Base-by-base conservation (phyloP, 202 grass and related monocot species). In the Digitaria exilis region DNA sequence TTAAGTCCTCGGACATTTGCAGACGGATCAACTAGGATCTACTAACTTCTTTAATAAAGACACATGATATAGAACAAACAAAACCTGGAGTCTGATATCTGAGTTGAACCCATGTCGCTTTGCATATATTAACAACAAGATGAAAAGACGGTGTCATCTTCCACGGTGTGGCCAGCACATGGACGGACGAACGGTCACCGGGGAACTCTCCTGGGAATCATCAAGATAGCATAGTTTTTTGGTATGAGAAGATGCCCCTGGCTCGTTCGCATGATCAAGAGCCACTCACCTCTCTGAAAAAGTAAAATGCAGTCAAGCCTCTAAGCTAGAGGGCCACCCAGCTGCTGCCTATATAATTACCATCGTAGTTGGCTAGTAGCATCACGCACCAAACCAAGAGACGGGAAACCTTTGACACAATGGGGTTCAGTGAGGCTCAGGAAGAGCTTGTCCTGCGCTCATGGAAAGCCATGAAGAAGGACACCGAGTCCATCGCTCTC, bases 381-480 rank as follows among this genome's bases (percentile, higher is more conserved):
- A 55, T 12, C 60, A 19, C 30, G 30, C 49, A 48, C 48, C n/a
- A 12, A 57, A 3, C 45, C 45, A 16, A 48, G 48, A 37, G 34
- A 7, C 19, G 50, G 8, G 32, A 2, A 2, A 4, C 6, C 18
- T 39, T 43, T 21, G 29, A 22, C 34, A 39, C 34, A 39, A 89
- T 94, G 87, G 87, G 39, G 57, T 97, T 94, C 86, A 94, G 85
- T 5, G 86, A 91, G 55, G 71, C 84, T 25, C 90, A 94, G 60
- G 94, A 97, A 54, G 86, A 91, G 18, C 92, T 94, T 5, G 92
- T 97, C 30, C 54, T 94, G 6, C 63, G 81, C 71, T 92, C 94
- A 75, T 97, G 94, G 94, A 86, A 76, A 30, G 78, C 75, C 56
- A 97, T 97, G 82, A 97, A 92, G 87, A 74, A 79, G 42, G 88